phyloP scores from a whole-genome alignment of 345 rosid species.

The Syzygium aromaticum region DNA sequence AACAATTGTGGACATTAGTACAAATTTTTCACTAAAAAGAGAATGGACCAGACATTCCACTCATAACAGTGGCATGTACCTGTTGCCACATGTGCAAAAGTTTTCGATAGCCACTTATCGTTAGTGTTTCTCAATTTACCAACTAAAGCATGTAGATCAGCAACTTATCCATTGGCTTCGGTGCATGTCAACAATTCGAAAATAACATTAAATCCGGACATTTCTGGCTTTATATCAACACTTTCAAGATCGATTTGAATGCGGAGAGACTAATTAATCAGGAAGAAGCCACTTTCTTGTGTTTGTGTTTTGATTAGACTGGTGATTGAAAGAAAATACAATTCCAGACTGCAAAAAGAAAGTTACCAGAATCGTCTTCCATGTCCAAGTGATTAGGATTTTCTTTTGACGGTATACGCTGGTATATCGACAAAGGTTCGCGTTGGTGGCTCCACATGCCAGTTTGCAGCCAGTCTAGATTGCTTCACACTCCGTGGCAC shows the following conservation, averaged over 20 bases:
- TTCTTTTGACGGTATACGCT: constrained; percentile 66
- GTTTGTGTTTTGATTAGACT: background rate
- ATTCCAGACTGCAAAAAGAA: background rate
- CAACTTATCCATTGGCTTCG: background rate
- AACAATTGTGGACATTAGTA: background rate
- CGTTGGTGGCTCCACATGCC: constrained; percentile 63
- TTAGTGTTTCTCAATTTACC: background rate
- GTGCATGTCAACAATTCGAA: background rate
- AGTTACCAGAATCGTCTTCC: constrained; percentile 61
- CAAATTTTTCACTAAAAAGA: background rate
- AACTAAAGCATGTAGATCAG: background rate
- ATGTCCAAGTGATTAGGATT: constrained; percentile 27
- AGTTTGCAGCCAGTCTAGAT: constrained; percentile 1
- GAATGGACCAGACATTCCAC: background rate
- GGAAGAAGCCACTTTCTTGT: background rate
- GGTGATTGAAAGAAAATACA: background rate
- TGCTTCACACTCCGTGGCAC: background rate
- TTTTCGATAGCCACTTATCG: background rate
- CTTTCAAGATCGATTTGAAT: background rate
- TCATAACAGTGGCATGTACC: background rate
- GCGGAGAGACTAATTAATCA: background rate
- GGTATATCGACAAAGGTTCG: constrained; percentile 47
- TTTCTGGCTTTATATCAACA: background rate
- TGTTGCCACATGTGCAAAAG: background rate
- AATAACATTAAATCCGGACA: background rate